Conservation (phyloP, 2,329 filamentous ascomycete species). For the Drechslerella stenobrocha region DNA sequence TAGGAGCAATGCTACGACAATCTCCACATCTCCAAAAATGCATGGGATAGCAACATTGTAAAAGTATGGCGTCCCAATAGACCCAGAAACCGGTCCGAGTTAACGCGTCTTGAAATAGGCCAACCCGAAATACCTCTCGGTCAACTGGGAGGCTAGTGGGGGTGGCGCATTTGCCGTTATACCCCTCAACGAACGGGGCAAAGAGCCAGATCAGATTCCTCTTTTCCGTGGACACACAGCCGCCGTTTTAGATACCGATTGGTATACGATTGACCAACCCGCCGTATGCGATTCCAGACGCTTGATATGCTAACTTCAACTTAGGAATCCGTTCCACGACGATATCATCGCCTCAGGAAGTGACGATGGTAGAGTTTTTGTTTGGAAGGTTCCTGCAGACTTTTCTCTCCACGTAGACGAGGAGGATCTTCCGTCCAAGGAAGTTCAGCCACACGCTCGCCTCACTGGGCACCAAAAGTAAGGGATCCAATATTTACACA, state of each 20-base stretch:
- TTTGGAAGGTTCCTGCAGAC: slow-evolving; percentile 89
- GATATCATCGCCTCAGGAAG: slow-evolving; percentile 87
- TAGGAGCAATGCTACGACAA: slow-evolving; percentile 98
- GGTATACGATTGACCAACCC: slow-evolving; percentile 57
- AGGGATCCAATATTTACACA: slow-evolving; percentile 50
- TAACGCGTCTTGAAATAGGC: slow-evolving; percentile 62
- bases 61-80: slow-evolving; percentile 66
- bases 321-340: slow-evolving; percentile 94
- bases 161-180: slow-evolving; percentile 97
- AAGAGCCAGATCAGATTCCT: slow-evolving; percentile 87
- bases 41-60: slow-evolving; percentile 97
- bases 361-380: slow-evolving; percentile 94
- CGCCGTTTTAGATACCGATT: slow-evolving; percentile 94
- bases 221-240: slow-evolving; percentile 96
- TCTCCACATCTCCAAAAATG: slow-evolving; percentile 93
- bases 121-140: slow-evolving; percentile 91
- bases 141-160: slow-evolving; percentile 97
- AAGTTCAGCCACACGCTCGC: slow-evolving; percentile 79
- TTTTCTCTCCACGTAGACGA: slow-evolving; percentile 83
- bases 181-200: slow-evolving; percentile 83
- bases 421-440: slow-evolving; percentile 71
- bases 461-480: slow-evolving; percentile 85
- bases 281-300: slow-evolving; percentile 31
- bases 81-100: not conserved
- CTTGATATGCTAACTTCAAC: slow-evolving; percentile 6